A percentile compares a stretch with the other conserved stretches of the same genome.
Conservation (phyloP, 352 stramenopile genomes). For the Phytophthora europaea region DNA sequence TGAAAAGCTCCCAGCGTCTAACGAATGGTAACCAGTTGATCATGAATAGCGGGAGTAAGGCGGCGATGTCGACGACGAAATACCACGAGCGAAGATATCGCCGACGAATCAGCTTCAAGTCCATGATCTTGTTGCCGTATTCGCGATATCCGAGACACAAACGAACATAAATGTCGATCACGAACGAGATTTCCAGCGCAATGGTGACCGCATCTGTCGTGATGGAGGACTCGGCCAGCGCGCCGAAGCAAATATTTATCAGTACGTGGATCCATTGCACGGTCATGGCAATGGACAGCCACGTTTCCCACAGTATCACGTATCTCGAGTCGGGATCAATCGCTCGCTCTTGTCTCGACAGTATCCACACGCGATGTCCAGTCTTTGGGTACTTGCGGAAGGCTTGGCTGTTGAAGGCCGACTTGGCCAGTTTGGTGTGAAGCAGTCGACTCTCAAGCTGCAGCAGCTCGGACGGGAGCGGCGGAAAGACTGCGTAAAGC, state of each 20-base stretch:
- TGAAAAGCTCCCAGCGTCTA: conserved; percentile 48
- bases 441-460: conserved; percentile 51
- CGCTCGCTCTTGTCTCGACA: conserved; percentile 3
- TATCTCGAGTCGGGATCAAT: conserved; percentile 51
- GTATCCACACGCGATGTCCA: not conserved
- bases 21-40: conserved; percentile 51
- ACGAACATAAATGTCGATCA: conserved; percentile 57
- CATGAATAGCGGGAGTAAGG: conserved; percentile 52
- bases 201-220: conserved; percentile 34
- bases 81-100: conserved; percentile 50
- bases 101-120: conserved; percentile 41
- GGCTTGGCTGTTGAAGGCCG: conserved; percentile 11
- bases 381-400: not conserved
- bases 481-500: conserved; percentile 55
- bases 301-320: conserved; percentile 41
- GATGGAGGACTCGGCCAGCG: not conserved
- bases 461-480: conserved; percentile 47
- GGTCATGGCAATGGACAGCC: conserved; percentile 41
- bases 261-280: conserved; percentile 51
- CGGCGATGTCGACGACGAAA: conserved; percentile 53
- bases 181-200: conserved; percentile 47
- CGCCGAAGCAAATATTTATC: conserved; percentile 51
- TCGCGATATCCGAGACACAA: conserved; percentile 56
- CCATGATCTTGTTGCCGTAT: conserved; percentile 74
- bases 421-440: conserved; percentile 49